Evolutionary conservation across 2,329 filamentous ascomycete genomes (phyloP).

Genomic region (Plectosphaerella cucumerina): DNA sequence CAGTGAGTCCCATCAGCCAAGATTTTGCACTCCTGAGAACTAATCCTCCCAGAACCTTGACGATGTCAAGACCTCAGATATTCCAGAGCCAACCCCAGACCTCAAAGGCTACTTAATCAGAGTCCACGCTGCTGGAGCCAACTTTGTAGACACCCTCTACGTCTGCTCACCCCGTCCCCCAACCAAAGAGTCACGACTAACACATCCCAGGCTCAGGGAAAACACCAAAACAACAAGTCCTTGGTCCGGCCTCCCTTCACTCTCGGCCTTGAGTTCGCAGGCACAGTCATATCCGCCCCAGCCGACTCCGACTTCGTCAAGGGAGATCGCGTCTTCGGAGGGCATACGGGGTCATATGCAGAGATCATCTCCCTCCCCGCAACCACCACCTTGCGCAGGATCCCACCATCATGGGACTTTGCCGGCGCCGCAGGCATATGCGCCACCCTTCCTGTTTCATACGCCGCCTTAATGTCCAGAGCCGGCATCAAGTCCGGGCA

Average conservation of each 20-base stretch:
- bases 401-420: conserved; percentile 41
- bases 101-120: conserved; percentile 19
- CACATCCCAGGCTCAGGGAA: conserved; percentile 38
- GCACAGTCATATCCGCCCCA: conserved; percentile 39
- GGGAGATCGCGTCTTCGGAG: conserved; percentile 52
- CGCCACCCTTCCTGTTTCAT: conserved; percentile 49
- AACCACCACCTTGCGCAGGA: conserved; percentile 27
- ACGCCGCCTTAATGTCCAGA: conserved; percentile 41
- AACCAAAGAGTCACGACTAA: not conserved
- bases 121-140: conserved; percentile 52
- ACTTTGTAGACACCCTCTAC: conserved; percentile 59
- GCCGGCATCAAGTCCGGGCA: conserved; percentile 38
- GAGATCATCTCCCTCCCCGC: conserved; percentile 41
- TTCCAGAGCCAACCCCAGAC: conserved; percentile 13
- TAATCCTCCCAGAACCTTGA: conserved; percentile 10
- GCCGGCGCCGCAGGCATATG: conserved; percentile 48
- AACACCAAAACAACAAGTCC: conserved; percentile 57
- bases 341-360: conserved; percentile 45
- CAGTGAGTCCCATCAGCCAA: conserved; percentile 6
- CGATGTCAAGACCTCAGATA: conserved; percentile 18
- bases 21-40: not conserved
- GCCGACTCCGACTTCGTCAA: conserved; percentile 27
- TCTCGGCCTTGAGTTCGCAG: conserved; percentile 57
- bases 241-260: conserved; percentile 53
- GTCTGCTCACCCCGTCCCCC: conserved; percentile 14